Conservation (phyloP, 345 rosid genomes). For the Draba incana region DNA sequence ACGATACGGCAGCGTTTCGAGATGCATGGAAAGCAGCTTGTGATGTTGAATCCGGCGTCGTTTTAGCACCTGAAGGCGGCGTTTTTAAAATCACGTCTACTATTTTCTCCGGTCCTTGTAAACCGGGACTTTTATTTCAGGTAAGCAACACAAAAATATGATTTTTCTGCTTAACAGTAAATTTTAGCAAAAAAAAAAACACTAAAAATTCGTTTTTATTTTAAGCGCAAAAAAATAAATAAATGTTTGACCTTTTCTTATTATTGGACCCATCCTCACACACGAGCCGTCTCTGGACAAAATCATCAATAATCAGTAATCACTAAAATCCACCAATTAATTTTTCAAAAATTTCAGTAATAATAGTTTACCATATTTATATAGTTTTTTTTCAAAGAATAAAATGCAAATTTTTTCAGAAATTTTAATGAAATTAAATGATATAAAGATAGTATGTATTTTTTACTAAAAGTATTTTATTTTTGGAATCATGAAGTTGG, state of each 20-base stretch:
- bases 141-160: conserved; percentile 38
- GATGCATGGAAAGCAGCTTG: conserved; percentile 95
- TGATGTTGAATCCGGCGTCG: conserved; percentile 61
- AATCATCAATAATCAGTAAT: not conserved
- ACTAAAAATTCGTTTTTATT: no score
- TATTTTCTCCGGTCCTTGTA: conserved; percentile 91
- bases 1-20: conserved; percentile 78
- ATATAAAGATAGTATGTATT: no score
- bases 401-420: no score
- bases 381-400: no score
- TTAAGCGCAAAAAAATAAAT: no score
- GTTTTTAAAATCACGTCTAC: conserved; percentile 79
- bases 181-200: not conserved
- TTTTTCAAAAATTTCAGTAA: no score
- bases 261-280: conserved; percentile 1
- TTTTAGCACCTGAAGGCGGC: conserved; percentile 71
- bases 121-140: conserved; percentile 79
- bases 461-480: no score
- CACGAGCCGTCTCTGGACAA: not conserved
- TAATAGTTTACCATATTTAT: no score
- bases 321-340: not conserved
- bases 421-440: no score
- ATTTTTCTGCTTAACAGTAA: not conserved
- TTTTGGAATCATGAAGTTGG: conserved; percentile 54
- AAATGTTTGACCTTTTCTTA: not conserved